Conservation (phyloP, 2,329 filamentous ascomycete species). For the Exutisphaerella laricina region DNA sequence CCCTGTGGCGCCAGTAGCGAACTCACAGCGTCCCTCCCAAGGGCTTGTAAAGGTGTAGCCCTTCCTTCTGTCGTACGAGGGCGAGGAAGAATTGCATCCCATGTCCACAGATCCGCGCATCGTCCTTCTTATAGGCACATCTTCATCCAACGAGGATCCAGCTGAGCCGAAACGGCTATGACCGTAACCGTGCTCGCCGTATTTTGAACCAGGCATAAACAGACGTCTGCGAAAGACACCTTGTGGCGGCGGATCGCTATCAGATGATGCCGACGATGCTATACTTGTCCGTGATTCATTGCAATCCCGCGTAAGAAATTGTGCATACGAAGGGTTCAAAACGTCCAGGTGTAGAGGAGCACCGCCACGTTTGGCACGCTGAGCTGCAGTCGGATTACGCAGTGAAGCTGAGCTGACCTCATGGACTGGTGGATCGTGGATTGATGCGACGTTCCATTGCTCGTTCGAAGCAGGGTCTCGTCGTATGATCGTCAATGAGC, state of each 20-base stretch:
- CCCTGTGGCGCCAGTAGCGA: slow-evolving; percentile 70
- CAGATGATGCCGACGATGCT: slow-evolving; percentile 20
- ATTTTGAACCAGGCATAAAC: slow-evolving; percentile 44
- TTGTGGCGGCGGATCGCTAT: slow-evolving; percentile 25
- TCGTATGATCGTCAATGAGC: slow-evolving; percentile 45
- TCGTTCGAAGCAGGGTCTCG: slow-evolving; percentile 45
- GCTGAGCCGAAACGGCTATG: slow-evolving; percentile 26
- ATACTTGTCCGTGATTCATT: slow-evolving; percentile 25
- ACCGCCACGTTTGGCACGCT: slow-evolving; percentile 35
- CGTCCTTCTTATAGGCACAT: slow-evolving; percentile 11
- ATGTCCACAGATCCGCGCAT: slow-evolving; percentile 17
- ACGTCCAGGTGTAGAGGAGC: slow-evolving; percentile 50
- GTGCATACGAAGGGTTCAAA: slow-evolving; percentile 54
- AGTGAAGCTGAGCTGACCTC: slow-evolving; percentile 42
- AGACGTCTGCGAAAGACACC: slow-evolving; percentile 42
- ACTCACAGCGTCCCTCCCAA: slow-evolving; percentile 84
- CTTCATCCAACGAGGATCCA: slow-evolving; percentile 4
- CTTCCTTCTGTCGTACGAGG: slow-evolving; percentile 41
- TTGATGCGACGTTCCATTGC: slow-evolving; percentile 49
- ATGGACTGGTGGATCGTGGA: slow-evolving; percentile 41
- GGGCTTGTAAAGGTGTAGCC: slow-evolving; percentile 74
- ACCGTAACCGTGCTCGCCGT: slow-evolving; percentile 36
- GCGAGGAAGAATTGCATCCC: slow-evolving; percentile 4
- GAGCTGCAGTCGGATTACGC: slow-evolving; percentile 24
- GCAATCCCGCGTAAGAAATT: slow-evolving; percentile 43